These are phyloP conservation scores for Lyophyllum shimeji DNA, from an alignment of 768 basidiomycete genomes.

Conservation along the genomic window DNA sequence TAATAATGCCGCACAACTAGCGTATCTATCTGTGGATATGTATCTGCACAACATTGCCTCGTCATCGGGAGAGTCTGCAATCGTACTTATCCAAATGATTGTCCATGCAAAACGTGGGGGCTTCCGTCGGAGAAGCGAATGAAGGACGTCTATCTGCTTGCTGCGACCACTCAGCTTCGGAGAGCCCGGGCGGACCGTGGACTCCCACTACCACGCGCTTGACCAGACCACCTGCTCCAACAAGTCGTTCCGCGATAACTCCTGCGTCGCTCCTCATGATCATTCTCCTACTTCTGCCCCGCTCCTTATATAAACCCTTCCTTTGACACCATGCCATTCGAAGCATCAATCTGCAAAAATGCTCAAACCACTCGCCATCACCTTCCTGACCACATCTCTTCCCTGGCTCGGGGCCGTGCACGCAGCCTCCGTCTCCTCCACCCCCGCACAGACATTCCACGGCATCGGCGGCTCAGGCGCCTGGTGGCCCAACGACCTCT, in stretches of 20 bases:
- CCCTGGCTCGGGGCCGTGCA: conserved; percentile 5
- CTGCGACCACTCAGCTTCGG: not conserved
- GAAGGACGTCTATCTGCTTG: not conserved
- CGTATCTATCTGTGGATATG: no score
- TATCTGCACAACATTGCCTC: no score
- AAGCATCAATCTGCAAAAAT: not conserved
- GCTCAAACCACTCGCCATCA: not conserved
- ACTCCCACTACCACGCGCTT: conserved; percentile 8
- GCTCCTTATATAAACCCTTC: not conserved
- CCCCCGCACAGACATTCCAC: conserved; percentile 33
- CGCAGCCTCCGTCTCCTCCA: conserved; percentile 26
- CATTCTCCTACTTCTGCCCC: not conserved
- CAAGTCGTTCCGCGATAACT: conserved; percentile 3
- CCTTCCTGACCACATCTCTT: not conserved
- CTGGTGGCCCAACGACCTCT: conserved; percentile 47
- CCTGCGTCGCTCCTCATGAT: no score
- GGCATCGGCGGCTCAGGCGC: conserved; percentile 46
- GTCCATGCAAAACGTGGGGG: no score
- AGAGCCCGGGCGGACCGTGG: conserved; percentile 11
- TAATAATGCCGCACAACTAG: no score
- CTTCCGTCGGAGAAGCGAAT: not conserved
- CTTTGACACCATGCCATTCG: not conserved
- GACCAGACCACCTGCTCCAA: conserved; percentile 12
- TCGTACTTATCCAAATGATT: no score
- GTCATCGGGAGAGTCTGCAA: no score